phyloP scores from a whole-genome alignment of 78 protist species.

The Guillardia theta region DNA sequence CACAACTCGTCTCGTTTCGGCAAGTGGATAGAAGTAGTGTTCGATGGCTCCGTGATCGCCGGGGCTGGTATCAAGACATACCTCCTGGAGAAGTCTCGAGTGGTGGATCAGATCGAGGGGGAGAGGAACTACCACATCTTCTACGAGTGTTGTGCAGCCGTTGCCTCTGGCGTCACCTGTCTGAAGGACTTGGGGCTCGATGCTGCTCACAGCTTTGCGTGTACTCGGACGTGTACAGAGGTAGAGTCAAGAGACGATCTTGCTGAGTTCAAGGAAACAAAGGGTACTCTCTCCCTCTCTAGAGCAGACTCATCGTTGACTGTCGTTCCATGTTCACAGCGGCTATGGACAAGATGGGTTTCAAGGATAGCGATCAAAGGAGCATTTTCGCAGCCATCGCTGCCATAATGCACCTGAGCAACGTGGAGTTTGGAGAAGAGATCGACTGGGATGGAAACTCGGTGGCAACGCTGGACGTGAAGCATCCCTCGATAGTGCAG shows the following conservation, averaged over 20 bases:
- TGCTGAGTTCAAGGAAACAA: background rate
- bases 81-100: background rate
- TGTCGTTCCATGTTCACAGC: too few species aligned
- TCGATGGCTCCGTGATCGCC: background rate
- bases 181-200: background rate
- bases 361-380: background rate
- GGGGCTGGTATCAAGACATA: background rate
- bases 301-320: too few species aligned
- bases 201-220: background rate
- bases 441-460: constrained; percentile 5
- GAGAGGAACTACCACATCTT: constrained; percentile 48
- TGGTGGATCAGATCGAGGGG: constrained; percentile 3
- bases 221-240: background rate
- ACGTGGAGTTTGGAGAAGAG: background rate
- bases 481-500: background rate
- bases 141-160: constrained; percentile 39
- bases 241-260: background rate
- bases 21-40: constrained; percentile 51
- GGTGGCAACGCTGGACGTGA: background rate
- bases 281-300: too few species aligned
- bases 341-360: background rate
- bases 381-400: background rate
- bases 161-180: background rate
- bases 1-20: constrained; percentile 67
- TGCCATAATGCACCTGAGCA: constrained; percentile 28